These are phyloP conservation scores for Achaetomium macrosporum DNA, from an alignment of 2,329 filamentous ascomycete species.

Conservation along the genomic window DNA sequence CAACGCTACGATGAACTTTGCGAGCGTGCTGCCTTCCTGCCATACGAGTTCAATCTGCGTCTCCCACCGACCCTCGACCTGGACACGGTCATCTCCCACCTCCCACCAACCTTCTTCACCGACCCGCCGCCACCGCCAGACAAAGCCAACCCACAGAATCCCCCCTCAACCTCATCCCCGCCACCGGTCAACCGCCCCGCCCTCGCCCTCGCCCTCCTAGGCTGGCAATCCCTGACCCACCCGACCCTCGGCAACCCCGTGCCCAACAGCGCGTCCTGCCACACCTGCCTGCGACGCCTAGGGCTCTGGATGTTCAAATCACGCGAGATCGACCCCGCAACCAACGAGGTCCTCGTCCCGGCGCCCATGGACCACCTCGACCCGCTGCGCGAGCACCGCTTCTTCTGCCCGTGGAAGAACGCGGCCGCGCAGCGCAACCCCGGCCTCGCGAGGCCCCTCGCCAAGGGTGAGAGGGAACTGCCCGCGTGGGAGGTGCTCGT, in stretches of 20 bases:
- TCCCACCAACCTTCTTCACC: constrained; percentile 52
- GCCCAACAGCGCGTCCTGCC: constrained; percentile 71
- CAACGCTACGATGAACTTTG: constrained; percentile 61
- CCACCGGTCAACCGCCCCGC: constrained; percentile 52
- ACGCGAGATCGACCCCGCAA: constrained; percentile 55
- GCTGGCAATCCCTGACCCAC: constrained; percentile 65
- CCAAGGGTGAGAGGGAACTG: constrained; percentile 29
- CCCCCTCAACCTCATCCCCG: constrained; percentile 20
- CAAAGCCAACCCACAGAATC: constrained; percentile 16
- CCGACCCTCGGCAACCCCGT: constrained; percentile 44
- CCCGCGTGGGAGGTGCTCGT: constrained; percentile 52
- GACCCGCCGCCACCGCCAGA: constrained; percentile 31
- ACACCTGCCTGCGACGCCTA: constrained; percentile 79
- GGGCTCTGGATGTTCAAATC: constrained; percentile 92
- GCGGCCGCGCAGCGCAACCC: constrained; percentile 52
- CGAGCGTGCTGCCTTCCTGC: constrained; percentile 48
- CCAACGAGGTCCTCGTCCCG: constrained; percentile 47
- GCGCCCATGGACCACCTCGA: constrained; percentile 64
- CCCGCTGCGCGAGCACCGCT: constrained; percentile 66
- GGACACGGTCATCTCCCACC: constrained; percentile 42
- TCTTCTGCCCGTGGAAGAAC: constrained; percentile 79
- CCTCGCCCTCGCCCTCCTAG: constrained; percentile 63
- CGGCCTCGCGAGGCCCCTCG: constrained; percentile 21
- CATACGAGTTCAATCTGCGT: constrained; percentile 56
- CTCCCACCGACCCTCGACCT: constrained; percentile 49